Percentiles rank a stretch among this genome's conserved stretches.
These are phyloP conservation scores for Balakata baccata DNA, from an alignment of 345 rosid genomes.

Conservation along the genomic window DNA sequence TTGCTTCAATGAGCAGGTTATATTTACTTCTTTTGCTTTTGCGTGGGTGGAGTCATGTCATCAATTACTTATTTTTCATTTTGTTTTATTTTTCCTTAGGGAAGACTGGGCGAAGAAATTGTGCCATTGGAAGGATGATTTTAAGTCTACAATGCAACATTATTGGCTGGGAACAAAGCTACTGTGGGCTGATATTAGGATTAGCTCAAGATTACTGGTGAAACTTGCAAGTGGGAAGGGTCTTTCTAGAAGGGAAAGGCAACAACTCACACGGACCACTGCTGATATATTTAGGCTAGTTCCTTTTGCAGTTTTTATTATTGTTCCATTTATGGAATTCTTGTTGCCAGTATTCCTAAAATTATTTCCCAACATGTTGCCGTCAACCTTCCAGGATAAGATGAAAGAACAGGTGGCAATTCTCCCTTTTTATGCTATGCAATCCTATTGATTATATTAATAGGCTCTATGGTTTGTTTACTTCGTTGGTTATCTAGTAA, in stretches of 20 bases:
- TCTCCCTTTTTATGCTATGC: background rate
- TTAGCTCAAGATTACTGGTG: constrained; percentile 76
- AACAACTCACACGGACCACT: constrained; percentile 81
- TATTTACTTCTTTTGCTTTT: constrained; percentile 16
- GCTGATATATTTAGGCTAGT: constrained; percentile 92
- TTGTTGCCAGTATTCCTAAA: constrained; percentile 85
- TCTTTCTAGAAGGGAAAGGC: constrained; percentile 92
- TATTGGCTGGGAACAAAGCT: constrained; percentile 92
- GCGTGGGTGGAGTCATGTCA: constrained; percentile 4
- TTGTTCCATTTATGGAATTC: constrained; percentile 98
- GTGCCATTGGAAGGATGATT: constrained; percentile 82
- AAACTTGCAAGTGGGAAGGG: constrained; percentile 88
- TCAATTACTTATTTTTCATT: no score
- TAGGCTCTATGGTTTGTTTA: background rate
- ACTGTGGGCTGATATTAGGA: constrained; percentile 88
- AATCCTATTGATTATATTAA: background rate
- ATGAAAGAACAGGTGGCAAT: constrained; percentile 89
- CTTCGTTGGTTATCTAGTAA: background rate
- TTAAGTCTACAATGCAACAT: constrained; percentile 81
- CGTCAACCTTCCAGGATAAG: constrained; percentile 96
- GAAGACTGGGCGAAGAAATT: constrained; percentile 96
- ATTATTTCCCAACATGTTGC: constrained; percentile 92
- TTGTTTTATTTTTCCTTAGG: constrained; percentile 49
- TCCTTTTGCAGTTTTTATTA: constrained; percentile 85
- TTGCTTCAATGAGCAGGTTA: constrained; percentile 95